Evolutionary conservation across 805 yeast genomes (phyloP).

Genomic region (Clavispora vitiphila): DNA sequence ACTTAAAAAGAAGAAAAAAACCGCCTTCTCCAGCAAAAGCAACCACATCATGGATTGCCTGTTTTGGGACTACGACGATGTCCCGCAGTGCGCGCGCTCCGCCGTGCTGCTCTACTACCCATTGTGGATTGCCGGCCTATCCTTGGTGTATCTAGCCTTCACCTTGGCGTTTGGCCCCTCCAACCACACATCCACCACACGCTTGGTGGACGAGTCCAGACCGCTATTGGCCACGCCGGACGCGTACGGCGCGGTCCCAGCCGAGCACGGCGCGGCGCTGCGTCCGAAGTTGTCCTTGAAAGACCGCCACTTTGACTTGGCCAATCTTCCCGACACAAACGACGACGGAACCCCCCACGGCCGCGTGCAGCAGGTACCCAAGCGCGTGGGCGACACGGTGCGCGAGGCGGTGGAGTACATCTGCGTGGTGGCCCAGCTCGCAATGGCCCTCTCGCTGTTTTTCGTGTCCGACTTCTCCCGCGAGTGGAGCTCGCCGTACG

Average conservation of each 20-base stretch:
- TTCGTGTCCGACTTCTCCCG: constrained; percentile 22
- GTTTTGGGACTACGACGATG: constrained; percentile 59
- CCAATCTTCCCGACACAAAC: constrained; percentile 46
- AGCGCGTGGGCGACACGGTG: constrained; percentile 48
- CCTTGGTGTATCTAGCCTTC: constrained; percentile 22
- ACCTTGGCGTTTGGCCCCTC: constrained; percentile 4
- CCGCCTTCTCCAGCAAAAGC: background rate
- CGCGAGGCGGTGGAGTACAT: constrained; percentile 47
- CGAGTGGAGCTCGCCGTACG: constrained; percentile 30
- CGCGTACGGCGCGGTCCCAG: constrained; percentile 28
- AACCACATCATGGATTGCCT: constrained; percentile 12
- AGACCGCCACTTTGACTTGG: constrained; percentile 63
- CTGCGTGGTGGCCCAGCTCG: constrained; percentile 41
- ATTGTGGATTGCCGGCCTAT: constrained; percentile 23
- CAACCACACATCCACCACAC: constrained; percentile 5
- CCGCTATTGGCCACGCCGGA: constrained; percentile 31
- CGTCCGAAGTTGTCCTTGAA: constrained; percentile 32
- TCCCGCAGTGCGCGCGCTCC: constrained; percentile 48
- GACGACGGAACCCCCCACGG: constrained; percentile 65
- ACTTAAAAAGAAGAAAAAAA: background rate
- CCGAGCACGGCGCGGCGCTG: constrained; percentile 2
- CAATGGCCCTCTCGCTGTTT: constrained; percentile 29
- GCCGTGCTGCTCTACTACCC: constrained; percentile 34
- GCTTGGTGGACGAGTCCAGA: constrained; percentile 21
- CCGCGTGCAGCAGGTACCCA: constrained; percentile 38